These are phyloP conservation scores for Cladophialophora psammophila DNA, from an alignment of 2,329 filamentous ascomycete species.

Conservation along the genomic window DNA sequence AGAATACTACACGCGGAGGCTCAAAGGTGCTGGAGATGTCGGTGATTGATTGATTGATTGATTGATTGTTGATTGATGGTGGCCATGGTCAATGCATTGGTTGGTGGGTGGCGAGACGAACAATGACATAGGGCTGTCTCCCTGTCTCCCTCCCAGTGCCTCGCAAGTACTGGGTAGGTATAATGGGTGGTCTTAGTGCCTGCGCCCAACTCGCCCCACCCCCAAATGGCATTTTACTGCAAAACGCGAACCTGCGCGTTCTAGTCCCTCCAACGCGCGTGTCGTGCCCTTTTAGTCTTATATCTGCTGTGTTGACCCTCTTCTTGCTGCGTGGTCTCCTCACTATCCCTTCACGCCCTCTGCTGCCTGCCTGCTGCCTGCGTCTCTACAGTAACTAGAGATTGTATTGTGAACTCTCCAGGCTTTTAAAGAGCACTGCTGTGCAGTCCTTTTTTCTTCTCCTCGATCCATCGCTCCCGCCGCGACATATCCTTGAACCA, in stretches of 20 bases:
- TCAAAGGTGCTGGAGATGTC: background rate
- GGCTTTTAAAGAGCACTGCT: slow-evolving; percentile 24
- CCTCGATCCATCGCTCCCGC: background rate
- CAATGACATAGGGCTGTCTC: slow-evolving; percentile 1
- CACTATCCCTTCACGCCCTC: slow-evolving; percentile 8
- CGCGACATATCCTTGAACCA: slow-evolving; percentile 7
- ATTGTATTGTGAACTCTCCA: slow-evolving; percentile 15
- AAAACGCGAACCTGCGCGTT: slow-evolving; percentile 23
- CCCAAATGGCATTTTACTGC: slow-evolving; percentile 14
- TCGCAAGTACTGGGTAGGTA: no score
- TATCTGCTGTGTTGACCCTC: slow-evolving; percentile 26
- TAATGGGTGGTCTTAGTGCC: no score
- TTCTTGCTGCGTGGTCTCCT: slow-evolving; percentile 16
- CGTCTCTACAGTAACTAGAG: slow-evolving; percentile 27
- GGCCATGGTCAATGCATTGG: background rate
- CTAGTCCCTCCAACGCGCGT: slow-evolving; percentile 14
- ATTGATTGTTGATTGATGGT: background rate
- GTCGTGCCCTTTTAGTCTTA: slow-evolving; percentile 13
- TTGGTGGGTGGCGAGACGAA: slow-evolving; percentile 10
- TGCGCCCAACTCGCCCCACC: background rate
- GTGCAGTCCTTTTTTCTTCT: slow-evolving; percentile 4
- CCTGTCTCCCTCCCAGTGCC: no score
- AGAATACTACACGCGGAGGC: background rate
- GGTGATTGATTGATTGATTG: no score
- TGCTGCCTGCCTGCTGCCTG: slow-evolving; percentile 24